Conservation (phyloP, 352 stramenopile species). For the Globisporangium canariense region DNA sequence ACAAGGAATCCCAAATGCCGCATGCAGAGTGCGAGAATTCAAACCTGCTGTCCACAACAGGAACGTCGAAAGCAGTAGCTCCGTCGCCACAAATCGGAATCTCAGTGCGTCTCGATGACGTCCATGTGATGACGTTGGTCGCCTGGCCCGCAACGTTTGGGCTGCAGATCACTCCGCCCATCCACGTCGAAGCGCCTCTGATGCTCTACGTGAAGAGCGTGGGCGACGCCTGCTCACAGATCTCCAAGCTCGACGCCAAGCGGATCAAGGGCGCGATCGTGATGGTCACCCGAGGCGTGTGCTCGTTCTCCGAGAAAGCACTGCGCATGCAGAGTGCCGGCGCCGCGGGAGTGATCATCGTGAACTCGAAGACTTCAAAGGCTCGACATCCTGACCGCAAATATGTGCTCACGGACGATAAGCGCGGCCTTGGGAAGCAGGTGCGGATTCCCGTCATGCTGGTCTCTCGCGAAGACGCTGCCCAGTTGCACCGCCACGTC, state of each 20-base stretch:
- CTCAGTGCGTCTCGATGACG: constrained; percentile 51
- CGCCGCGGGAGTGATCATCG: constrained; percentile 54
- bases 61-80: not conserved
- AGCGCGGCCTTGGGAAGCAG: constrained; percentile 28
- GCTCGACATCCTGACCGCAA: constrained; percentile 41
- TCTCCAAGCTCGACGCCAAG: constrained; percentile 15
- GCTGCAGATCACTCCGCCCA: constrained; percentile 32
- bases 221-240: constrained; percentile 43
- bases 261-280: constrained; percentile 57
- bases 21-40: constrained; percentile 48
- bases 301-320: constrained; percentile 78
- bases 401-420: constrained; percentile 68
- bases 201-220: constrained; percentile 37
- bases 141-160: constrained; percentile 71
- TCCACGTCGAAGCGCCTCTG: constrained; percentile 55
- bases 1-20: not conserved
- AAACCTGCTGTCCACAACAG: constrained; percentile 26
- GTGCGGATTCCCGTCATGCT: constrained; percentile 74
- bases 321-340: constrained; percentile 56
- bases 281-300: constrained; percentile 63
- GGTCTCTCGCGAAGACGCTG: constrained; percentile 48
- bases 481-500: constrained; percentile 38
- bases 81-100: constrained; percentile 46
- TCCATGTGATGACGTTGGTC: constrained; percentile 64
- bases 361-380: constrained; percentile 59